A percentile compares a stretch with the other conserved stretches of the same genome.
These are phyloP conservation scores for Bipolaris bicolor DNA, from an alignment of 2,329 filamentous ascomycete species.

Conservation along the genomic window DNA sequence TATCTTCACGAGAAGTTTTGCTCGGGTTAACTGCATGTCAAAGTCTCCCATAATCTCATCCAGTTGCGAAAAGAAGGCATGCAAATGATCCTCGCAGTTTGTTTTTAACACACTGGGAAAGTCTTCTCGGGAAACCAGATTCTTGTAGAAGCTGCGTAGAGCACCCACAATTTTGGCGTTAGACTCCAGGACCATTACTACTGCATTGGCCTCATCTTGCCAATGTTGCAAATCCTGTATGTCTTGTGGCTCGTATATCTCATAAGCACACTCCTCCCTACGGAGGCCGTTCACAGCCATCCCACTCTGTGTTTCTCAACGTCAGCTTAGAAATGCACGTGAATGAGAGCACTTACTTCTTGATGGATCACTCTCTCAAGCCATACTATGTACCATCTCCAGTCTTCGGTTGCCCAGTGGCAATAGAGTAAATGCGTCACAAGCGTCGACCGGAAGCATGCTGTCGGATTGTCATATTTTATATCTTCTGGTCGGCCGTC, in stretches of 20 bases:
- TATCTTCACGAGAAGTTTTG: conserved; percentile 44
- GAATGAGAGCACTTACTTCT: conserved; percentile 26
- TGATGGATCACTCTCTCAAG: conserved; percentile 46
- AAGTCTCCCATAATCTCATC: conserved; percentile 46
- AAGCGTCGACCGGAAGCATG: conserved; percentile 49
- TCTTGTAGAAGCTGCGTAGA: conserved; percentile 27
- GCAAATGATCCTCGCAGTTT: conserved; percentile 16
- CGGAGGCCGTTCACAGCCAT: conserved; percentile 25
- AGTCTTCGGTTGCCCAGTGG: conserved; percentile 53
- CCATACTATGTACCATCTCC: conserved; percentile 52
- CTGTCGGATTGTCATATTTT: conserved; percentile 36
- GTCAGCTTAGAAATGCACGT: background rate
- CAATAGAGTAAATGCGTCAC: conserved; percentile 48
- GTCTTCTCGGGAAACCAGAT: conserved; percentile 18
- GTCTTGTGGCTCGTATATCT: conserved; percentile 27
- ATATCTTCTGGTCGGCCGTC: conserved; percentile 41
- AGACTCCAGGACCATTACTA: conserved; percentile 46
- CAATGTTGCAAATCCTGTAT: conserved; percentile 47
- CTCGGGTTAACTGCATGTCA: conserved; percentile 47
- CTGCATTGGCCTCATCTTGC: conserved; percentile 48
- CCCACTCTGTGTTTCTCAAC: conserved; percentile 11
- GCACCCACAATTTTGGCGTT: conserved; percentile 49
- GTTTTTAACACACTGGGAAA: conserved; percentile 23
- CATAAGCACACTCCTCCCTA: conserved; percentile 16
- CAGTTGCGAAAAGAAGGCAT: conserved; percentile 29